Conservation (phyloP, 305 asterid species). For the Plantago lanceolata region DNA sequence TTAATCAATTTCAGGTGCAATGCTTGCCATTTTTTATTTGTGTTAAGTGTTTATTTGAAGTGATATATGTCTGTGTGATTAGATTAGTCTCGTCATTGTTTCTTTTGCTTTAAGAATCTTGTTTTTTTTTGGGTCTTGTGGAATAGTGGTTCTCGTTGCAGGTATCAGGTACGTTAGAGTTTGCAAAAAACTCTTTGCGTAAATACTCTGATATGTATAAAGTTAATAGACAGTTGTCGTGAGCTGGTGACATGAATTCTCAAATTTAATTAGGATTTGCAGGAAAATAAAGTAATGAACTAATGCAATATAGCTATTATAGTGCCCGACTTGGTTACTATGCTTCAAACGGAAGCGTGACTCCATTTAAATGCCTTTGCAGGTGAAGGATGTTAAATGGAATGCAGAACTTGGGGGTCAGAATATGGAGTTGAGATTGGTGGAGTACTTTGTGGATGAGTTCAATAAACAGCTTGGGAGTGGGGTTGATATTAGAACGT, state of each 20-base stretch:
- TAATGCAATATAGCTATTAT: not conserved
- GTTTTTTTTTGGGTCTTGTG: not conserved
- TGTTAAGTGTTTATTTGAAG: conserved; percentile 5
- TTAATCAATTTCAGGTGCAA: conserved; percentile 92
- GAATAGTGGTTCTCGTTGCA: not conserved
- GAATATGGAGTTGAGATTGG: conserved; percentile 78
- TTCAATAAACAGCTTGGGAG: conserved; percentile 85
- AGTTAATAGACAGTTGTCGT: not conserved
- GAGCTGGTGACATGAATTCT: not conserved
- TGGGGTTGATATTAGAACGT: conserved; percentile 67
- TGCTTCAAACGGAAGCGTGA: not conserved
- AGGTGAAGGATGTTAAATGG: conserved; percentile 98
- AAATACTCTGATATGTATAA: not conserved
- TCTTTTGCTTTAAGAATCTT: not conserved
- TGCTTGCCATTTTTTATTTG: conserved; percentile 78
- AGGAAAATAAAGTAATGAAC: not conserved
- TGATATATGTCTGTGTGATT: not conserved
- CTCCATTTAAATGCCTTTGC: conserved; percentile 32
- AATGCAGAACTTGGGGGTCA: conserved; percentile 93
- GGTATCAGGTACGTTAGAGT: not conserved
- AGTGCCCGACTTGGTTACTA: not conserved
- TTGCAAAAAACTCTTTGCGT: not conserved
- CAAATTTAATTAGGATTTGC: not conserved
- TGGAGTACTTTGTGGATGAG: conserved; percentile 86
- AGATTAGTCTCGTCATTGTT: not conserved